Conservation (phyloP, 2,329 filamentous ascomycete species). For the Aureobasidium sp. region DNA sequence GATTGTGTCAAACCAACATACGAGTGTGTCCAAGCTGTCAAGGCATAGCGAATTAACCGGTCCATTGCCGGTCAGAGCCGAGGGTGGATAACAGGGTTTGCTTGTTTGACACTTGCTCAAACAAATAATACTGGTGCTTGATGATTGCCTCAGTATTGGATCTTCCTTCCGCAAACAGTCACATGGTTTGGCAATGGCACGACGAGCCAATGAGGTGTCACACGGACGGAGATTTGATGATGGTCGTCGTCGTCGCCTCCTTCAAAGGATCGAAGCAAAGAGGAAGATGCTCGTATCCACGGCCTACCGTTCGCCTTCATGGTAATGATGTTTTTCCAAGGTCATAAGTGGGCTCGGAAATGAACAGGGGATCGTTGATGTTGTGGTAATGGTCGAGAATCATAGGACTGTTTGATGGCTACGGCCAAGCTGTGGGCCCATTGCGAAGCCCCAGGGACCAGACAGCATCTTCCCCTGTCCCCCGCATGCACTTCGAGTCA, state of each 20-base stretch:
- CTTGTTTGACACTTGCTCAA: constrained; percentile 13
- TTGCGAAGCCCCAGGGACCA: not conserved
- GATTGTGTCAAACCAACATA: not conserved
- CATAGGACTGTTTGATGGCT: not conserved
- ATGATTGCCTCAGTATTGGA: not conserved
- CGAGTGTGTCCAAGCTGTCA: not conserved
- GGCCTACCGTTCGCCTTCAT: not conserved
- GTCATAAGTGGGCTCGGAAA: constrained; percentile 1
- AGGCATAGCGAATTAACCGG: not conserved
- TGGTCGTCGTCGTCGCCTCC: not conserved
- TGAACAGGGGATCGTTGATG: not conserved
- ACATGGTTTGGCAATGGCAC: not conserved
- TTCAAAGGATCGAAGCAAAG: not conserved
- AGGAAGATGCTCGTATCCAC: not conserved
- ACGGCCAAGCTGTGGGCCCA: not conserved
- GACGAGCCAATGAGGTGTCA: not conserved
- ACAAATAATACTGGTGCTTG: constrained; percentile 5
- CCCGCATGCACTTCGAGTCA: constrained; percentile 6
- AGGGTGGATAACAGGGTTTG: constrained; percentile 1
- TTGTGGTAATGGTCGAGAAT: not conserved
- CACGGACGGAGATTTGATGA: not conserved
- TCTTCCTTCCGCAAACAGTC: not conserved
- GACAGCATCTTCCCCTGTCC: constrained; percentile 8
- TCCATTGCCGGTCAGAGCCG: not conserved
- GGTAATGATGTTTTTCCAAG: not conserved